A percentile compares a stretch with the other conserved stretches of the same genome.
Conservation (phyloP, 257 asterid genomes). For the Pogostemon cablin region DNA sequence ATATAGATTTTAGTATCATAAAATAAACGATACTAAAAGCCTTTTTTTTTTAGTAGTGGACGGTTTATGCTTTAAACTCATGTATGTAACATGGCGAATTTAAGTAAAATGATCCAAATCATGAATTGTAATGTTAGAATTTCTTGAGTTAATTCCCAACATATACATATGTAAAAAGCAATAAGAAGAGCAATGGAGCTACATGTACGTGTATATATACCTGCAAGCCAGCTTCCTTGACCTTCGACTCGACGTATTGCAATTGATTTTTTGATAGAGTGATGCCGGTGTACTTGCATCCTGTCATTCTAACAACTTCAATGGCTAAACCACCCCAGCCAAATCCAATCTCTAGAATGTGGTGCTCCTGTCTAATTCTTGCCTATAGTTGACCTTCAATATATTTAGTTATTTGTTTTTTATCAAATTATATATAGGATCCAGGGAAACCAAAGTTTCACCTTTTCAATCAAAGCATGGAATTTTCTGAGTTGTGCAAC, state of each 20-base stretch:
- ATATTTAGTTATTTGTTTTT: too few species aligned
- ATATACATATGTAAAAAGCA: too few species aligned
- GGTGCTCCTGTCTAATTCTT: constrained; percentile 53
- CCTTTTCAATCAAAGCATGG: constrained; percentile 63
- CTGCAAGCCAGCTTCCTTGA: constrained; percentile 65
- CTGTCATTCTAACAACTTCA: constrained; percentile 56
- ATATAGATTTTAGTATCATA: too few species aligned
- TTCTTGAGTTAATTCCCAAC: too few species aligned
- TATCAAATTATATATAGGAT: too few species aligned
- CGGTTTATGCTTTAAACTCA: too few species aligned
- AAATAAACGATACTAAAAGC: too few species aligned
- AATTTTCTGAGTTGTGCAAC: constrained; percentile 64
- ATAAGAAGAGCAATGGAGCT: not conserved
- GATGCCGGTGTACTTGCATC: constrained; percentile 74
- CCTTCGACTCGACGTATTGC: constrained; percentile 51
- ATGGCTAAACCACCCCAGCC: constrained; percentile 80
- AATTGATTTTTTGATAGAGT: constrained; percentile 65
- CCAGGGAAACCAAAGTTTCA: constrained; percentile 2
- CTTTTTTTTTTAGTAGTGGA: too few species aligned
- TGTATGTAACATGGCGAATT: too few species aligned
- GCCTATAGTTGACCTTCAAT: constrained; percentile 41
- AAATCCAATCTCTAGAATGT: constrained; percentile 68
- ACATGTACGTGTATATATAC: constrained; percentile 24
- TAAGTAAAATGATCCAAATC: too few species aligned
- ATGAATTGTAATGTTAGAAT: too few species aligned